Conservation (phyloP, 2,329 filamentous ascomycete species). For the Raffaelea arxii region DNA sequence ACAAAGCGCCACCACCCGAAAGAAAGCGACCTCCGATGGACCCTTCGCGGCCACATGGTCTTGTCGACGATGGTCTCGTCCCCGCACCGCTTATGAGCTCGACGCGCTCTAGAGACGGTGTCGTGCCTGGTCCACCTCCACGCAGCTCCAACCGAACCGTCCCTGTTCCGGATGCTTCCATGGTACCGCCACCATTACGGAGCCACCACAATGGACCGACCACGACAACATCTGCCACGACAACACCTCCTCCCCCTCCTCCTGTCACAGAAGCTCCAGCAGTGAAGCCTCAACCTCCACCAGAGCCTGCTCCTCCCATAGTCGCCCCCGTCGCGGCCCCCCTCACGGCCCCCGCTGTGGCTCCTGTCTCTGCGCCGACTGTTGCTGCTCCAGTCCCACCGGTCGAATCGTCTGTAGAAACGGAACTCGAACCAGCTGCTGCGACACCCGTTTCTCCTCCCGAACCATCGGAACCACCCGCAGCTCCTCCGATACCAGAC, state of each 20-base stretch:
- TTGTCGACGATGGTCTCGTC: constrained; percentile 41
- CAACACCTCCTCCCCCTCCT: not conserved
- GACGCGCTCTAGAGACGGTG: constrained; percentile 32
- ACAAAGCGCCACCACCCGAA: constrained; percentile 45
- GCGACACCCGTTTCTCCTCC: not conserved
- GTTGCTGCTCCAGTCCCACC: too few relatives aligned
- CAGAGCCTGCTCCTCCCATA: too few relatives aligned
- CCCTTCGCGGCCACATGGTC: constrained; percentile 38
- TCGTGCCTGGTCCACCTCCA: constrained; percentile 35
- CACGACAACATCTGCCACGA: not conserved
- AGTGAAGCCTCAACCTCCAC: not conserved
- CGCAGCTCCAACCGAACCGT: constrained; percentile 26
- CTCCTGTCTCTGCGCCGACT: too few relatives aligned
- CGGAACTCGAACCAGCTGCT: not conserved
- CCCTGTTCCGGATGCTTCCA: constrained; percentile 1
- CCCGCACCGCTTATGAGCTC: constrained; percentile 49
- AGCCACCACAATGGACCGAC: not conserved
- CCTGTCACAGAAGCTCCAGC: not conserved
- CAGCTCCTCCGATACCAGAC: not conserved
- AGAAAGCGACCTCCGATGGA: constrained; percentile 60
- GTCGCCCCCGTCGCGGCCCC: too few relatives aligned
- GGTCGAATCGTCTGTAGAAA: too few relatives aligned
- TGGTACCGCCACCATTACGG: not conserved
- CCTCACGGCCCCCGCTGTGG: too few relatives aligned
- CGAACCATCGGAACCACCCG: not conserved